Percentiles rank a stretch among this genome's conserved stretches.
Conservation (phyloP, 495 filamentous ascomycete genomes). For the Talaromyces trachyspermus region DNA sequence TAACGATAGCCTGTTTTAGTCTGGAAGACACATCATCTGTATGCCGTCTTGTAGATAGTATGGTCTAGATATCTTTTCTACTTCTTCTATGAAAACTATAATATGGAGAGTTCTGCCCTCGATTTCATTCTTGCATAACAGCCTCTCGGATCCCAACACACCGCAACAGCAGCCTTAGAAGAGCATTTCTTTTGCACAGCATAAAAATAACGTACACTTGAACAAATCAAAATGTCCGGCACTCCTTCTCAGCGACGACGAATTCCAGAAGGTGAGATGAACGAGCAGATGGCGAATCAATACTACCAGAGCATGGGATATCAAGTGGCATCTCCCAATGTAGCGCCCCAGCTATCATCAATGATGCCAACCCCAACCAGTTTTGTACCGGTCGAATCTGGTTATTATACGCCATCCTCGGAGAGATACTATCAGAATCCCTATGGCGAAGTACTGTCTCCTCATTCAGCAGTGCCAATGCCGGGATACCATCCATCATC, state of each 20-base stretch:
- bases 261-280: background rate
- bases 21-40: no score
- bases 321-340: background rate
- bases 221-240: constrained; percentile 2
- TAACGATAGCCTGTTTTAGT: no score
- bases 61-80: no score
- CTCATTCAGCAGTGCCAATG: background rate
- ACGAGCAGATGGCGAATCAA: background rate
- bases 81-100: no score
- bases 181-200: no score
- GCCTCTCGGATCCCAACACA: no score
- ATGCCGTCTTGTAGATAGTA: no score
- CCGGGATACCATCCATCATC: background rate
- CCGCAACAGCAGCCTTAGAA: no score
- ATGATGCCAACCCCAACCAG: background rate
- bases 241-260: background rate
- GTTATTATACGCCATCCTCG: background rate
- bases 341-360: background rate
- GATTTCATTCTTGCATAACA: no score
- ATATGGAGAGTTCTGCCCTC: no score
- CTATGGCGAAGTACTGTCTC: background rate
- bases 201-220: no score
- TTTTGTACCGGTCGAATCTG: background rate
- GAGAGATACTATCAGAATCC: background rate
- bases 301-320: background rate